These are phyloP conservation scores for Tetrastigma voinierianum DNA, from an alignment of 164 flowering plant species.

Conservation along the genomic window DNA sequence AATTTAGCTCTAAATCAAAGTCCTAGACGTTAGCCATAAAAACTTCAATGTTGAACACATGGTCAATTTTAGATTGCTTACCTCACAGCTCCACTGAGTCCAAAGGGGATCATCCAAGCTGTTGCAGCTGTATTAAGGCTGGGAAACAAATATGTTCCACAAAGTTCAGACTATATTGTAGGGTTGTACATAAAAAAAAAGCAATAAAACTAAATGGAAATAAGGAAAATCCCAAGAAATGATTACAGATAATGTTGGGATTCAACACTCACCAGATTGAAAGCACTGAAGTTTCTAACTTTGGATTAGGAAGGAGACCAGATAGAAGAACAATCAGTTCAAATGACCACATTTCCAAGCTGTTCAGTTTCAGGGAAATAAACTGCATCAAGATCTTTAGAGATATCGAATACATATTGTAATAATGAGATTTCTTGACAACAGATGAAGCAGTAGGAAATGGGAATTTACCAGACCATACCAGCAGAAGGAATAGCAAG, in stretches of 20 bases:
- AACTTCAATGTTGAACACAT: too few relatives aligned
- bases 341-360: conserved; percentile 82
- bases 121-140: too few relatives aligned
- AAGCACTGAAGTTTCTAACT: conserved; percentile 72
- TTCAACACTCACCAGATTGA: conserved; percentile 49
- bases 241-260: background rate
- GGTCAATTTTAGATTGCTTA: too few relatives aligned
- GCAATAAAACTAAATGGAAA: too few relatives aligned
- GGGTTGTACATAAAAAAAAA: too few relatives aligned
- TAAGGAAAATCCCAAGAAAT: background rate
- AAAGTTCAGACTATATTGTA: too few relatives aligned
- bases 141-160: too few relatives aligned
- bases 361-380: conserved; percentile 21
- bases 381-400: background rate
- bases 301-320: conserved; percentile 76
- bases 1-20: too few relatives aligned
- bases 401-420: too few relatives aligned
- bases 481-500: conserved; percentile 53
- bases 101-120: too few relatives aligned
- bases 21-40: too few relatives aligned
- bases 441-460: background rate
- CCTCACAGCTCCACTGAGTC: too few relatives aligned
- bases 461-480: conserved; percentile 48
- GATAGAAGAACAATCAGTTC: conserved; percentile 73
- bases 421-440: background rate